Conservation (phyloP, 257 asterid genomes). For the Nyctanthes arbortristis region DNA sequence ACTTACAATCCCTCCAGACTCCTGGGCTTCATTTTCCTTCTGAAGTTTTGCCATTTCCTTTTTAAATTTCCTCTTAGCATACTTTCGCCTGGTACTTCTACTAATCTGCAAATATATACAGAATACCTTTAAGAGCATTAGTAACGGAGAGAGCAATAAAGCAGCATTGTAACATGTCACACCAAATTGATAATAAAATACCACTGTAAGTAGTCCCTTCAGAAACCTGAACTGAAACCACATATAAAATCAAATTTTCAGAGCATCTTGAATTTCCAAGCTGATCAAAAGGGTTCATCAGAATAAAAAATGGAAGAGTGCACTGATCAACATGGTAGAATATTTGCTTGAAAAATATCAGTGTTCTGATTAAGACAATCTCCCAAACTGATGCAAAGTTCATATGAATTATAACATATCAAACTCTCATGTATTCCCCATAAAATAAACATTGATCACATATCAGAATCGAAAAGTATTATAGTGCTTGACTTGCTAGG, state of each 20-base stretch:
- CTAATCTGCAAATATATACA: constrained; percentile 49
- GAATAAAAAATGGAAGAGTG: background rate
- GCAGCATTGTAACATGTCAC: background rate
- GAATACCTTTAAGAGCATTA: constrained; percentile 13
- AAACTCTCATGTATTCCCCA: constrained; percentile 8
- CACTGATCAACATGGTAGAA: background rate
- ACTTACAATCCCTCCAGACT: constrained; percentile 71
- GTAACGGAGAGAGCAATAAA: constrained; percentile 9
- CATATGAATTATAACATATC: background rate
- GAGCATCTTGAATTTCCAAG: constrained; percentile 8
- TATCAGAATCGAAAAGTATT: background rate
- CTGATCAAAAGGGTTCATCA: background rate
- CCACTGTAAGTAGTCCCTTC: constrained; percentile 4
- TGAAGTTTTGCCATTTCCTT: constrained; percentile 76
- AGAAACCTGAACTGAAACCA: background rate
- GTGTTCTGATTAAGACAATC: constrained; percentile 7
- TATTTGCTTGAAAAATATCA: too few species aligned
- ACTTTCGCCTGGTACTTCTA: constrained; percentile 75
- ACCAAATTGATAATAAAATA: constrained; percentile 11
- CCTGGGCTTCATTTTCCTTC: constrained; percentile 50
- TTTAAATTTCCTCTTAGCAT: constrained; percentile 59
- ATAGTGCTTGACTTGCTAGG: background rate
- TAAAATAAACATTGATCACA: background rate
- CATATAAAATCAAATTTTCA: background rate
- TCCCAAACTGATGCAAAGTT: constrained; percentile 4